Base-by-base conservation (phyloP, 2,329 filamentous ascomycete genomes). In the Ophiostoma ulmi region DNA sequence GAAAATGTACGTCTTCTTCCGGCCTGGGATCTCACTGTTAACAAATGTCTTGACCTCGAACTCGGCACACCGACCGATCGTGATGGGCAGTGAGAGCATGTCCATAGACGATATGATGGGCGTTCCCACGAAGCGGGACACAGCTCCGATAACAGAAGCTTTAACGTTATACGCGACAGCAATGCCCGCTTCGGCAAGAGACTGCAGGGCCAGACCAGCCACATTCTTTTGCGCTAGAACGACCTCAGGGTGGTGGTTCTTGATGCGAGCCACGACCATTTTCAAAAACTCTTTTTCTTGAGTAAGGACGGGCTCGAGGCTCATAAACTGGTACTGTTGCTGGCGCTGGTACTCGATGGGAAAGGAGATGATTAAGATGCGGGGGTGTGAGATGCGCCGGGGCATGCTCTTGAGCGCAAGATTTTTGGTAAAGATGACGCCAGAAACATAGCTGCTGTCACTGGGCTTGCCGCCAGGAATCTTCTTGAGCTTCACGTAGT, bases 11-110 rank as follows among this genome's bases (percentile, higher is more conserved):
- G 94, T 97, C 80, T 97, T 97, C 79, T 93, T 97, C 71, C 87
- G 85, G 20, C 91, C 90, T 1, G 86, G 85, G 65, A 90, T 87
- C 73, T 88, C 86, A 74, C 89, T 89, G 78, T 96, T 91, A 69
- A 98, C 89, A 78, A 93, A 99, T 0, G 96, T 99, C 78, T 96
- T 97, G 74, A 99, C 91, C 77, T 99, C 95, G 76, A 98, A 98
- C 72, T 89, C 92, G 55, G 89, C 89, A 77, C 93, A 95, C 71
- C 89, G 86, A 8, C 94, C 94, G 39, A 96, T 88, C 68, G 90
- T 88, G 38, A 92, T 88, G 6, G 90, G 90, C 39, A 91, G 79
- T 10, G 93, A 90, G 58, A 99, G 86, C 84, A 97, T 97, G 77
- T 99, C 95, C 75, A 98, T 88, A 0, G 95, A 97, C 7, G 94